These are phyloP conservation scores for Karstenula rhodostoma DNA, from an alignment of 2,329 filamentous ascomycete species.

Conservation along the genomic window DNA sequence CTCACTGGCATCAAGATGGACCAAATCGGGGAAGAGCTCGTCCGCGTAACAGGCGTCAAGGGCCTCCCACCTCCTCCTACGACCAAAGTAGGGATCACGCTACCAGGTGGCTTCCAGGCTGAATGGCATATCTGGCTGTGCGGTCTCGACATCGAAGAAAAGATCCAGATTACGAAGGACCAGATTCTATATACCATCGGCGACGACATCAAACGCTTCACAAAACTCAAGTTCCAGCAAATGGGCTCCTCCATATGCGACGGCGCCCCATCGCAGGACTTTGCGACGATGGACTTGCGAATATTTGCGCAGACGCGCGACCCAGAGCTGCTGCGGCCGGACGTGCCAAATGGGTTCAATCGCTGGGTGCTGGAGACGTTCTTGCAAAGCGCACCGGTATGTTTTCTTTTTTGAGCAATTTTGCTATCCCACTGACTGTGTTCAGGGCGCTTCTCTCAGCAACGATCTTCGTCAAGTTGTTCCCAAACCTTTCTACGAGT, in stretches of 20 bases:
- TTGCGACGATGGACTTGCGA: conserved; percentile 49
- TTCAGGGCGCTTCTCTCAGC: conserved; percentile 41
- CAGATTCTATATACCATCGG: conserved; percentile 36
- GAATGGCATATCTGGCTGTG: conserved; percentile 36
- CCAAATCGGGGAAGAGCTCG: conserved; percentile 58
- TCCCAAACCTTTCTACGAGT: conserved; percentile 38
- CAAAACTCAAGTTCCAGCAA: conserved; percentile 40
- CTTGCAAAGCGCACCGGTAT: conserved; percentile 50
- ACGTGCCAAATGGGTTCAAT: conserved; percentile 37
- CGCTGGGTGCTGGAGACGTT: conserved; percentile 38
- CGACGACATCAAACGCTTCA: conserved; percentile 30
- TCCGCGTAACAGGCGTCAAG: conserved; percentile 45
- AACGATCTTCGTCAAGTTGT: conserved; percentile 34
- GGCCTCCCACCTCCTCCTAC: conserved; percentile 29
- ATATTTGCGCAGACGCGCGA: conserved; percentile 35
- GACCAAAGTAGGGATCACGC: conserved; percentile 16
- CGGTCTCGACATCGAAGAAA: conserved; percentile 41
- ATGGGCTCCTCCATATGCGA: conserved; percentile 37
- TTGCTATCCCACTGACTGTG: background rate
- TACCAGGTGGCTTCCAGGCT: conserved; percentile 38
- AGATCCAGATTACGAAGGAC: conserved; percentile 32
- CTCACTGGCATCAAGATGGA: conserved; percentile 35
- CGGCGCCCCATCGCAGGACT: conserved; percentile 32
- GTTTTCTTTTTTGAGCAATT: background rate
- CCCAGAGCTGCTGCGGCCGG: conserved; percentile 30